Evolutionary conservation across 805 yeast genomes (phyloP), one percentile per base, ranked within the genome.

Genomic region (Zygosaccharomyces bailii): DNA sequence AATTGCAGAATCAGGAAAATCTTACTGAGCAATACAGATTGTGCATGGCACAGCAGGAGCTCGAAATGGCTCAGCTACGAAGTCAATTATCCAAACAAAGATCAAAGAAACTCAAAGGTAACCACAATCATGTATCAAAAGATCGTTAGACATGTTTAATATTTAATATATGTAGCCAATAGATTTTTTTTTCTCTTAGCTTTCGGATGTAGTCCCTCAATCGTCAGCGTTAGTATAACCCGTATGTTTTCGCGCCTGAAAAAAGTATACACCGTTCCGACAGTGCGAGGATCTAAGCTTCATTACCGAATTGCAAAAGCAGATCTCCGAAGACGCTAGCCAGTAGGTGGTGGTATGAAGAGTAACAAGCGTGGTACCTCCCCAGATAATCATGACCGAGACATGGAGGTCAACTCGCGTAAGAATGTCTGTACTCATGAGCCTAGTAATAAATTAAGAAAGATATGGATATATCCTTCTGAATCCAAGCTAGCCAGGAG

Each of bases 31-130:
- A 48, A 11, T 44, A 42, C 25, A 34, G 31, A n/a, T 13, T 34
- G n/a, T 14, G 42, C 23, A 27, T 48, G 32, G 31, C 40, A 5
- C 44, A 44, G 25, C 39, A 44, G 30, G 51, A 48, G 21, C 24
- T 47, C 9, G 43, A 47, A 30, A 31, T 35, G 24, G 34, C 40
- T 16, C 32, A 34, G 5, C 35, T 42, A 5, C 32, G 38, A 24
- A 16, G 16, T 13, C 24, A 33, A 25, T 37, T 37, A 16, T 17
- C 40, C 4, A 37, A 11, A 21, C 24, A 10, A 16, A 37, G 25
- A 16, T 25, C 40, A 7, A 37, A 37, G 17, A 37, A 24, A 25
- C 10, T 11, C 30, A 8, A 16, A 5, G 3, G 23, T 3, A 18
- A 27, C 31, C 31, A 18, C 10, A 18, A 34, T 18, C 40, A 10